Evolutionary conservation across 345 rosid genomes (phyloP).

Genomic region (Ceriops zippeliana): DNA sequence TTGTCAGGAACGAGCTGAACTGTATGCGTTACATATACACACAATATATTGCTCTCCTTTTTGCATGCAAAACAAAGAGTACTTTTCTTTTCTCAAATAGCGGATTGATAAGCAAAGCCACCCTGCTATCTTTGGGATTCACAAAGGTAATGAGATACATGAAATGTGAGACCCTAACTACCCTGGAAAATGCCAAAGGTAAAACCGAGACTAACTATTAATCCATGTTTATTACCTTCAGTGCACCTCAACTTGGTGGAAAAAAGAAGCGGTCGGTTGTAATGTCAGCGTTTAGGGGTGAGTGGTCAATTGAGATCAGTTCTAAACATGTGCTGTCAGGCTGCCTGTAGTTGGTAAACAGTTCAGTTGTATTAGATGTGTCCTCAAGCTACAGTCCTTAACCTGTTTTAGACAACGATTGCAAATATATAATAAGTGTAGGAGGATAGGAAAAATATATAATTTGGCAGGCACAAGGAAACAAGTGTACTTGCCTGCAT

Average conservation of each 20-base stretch:
- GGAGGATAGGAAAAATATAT: neutral
- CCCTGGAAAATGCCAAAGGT: slow-evolving; percentile 25
- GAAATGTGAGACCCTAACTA: slow-evolving; percentile 25
- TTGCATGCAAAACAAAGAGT: slow-evolving; percentile 18
- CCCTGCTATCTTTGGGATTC: slow-evolving; percentile 15
- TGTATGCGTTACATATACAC: slow-evolving; percentile 29
- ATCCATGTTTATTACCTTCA: slow-evolving; percentile 32
- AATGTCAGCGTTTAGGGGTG: slow-evolving; percentile 54
- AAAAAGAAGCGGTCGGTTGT: slow-evolving; percentile 40
- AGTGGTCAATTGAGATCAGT: slow-evolving; percentile 65
- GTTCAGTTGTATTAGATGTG: slow-evolving; percentile 72
- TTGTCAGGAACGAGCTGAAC: slow-evolving; percentile 20
- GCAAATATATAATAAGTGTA: slow-evolving; percentile 4
- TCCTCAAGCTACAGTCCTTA: slow-evolving; percentile 79
- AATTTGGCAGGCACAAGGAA: neutral
- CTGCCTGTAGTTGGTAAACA: slow-evolving; percentile 43
- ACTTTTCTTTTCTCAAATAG: slow-evolving; percentile 23
- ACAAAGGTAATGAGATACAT: slow-evolving; percentile 14
- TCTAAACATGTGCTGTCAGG: slow-evolving; percentile 71
- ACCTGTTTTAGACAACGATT: slow-evolving; percentile 43
- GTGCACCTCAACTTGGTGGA: slow-evolving; percentile 32
- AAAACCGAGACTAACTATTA: slow-evolving; percentile 33
- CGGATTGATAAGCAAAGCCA: slow-evolving; percentile 27
- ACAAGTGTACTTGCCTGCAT: slow-evolving; percentile 53
- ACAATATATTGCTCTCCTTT: slow-evolving; percentile 31